phyloP scores from a whole-genome alignment of 2,329 filamentous ascomycete genomes.

The Pseudocercospora macadamiae region DNA sequence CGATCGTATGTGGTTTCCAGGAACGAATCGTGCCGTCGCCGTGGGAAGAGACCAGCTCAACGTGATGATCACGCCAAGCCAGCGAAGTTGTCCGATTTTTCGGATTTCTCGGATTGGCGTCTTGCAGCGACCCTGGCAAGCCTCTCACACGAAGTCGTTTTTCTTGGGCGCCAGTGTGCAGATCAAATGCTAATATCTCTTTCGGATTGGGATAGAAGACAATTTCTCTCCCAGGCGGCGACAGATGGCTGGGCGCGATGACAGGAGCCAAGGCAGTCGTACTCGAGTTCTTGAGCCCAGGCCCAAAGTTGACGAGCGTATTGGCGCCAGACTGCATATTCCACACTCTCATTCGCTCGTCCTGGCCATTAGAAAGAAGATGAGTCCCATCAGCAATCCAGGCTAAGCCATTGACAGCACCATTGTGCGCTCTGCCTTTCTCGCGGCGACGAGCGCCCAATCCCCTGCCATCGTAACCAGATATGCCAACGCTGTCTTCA shows the following conservation, averaged over 20 bases:
- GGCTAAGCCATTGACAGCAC: conserved; percentile 78
- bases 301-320: conserved; percentile 85
- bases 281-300: conserved; percentile 71
- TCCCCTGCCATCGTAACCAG: conserved; percentile 49
- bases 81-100: conserved; percentile 70
- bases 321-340: conserved; percentile 79
- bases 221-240: conserved; percentile 62
- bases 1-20: conserved; percentile 68
- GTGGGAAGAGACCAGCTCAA: conserved; percentile 80
- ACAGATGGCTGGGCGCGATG: conserved; percentile 63
- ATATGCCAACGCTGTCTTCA: conserved; percentile 76
- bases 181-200: conserved; percentile 76
- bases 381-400: conserved; percentile 82
- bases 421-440: conserved; percentile 67
- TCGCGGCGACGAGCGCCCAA: conserved; percentile 47
- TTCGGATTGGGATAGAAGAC: conserved; percentile 77
- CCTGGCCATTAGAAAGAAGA: conserved; percentile 80
- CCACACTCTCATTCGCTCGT: conserved; percentile 86
- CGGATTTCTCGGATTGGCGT: conserved; percentile 32
- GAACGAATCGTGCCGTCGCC: conserved; percentile 79
- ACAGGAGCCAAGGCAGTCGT: conserved; percentile 47
- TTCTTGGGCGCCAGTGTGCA: conserved; percentile 75
- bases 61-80: conserved; percentile 71
- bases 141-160: conserved; percentile 70
- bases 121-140: conserved; percentile 18